Conservation (phyloP, 345 rosid species). For the Eucalyptus lansdowneana region DNA sequence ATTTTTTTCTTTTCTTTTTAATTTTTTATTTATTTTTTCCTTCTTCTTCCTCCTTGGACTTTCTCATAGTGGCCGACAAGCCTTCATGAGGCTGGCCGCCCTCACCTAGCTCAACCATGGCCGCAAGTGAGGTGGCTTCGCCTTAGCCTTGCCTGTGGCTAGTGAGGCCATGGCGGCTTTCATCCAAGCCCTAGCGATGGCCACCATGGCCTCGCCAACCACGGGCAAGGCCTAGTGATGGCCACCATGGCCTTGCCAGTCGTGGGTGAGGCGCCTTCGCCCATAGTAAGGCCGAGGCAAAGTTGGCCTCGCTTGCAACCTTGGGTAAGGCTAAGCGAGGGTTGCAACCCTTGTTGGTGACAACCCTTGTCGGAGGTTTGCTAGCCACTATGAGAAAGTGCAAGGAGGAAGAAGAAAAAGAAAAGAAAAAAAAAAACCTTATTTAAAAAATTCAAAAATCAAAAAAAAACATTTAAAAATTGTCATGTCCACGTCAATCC, state of each 20-base stretch:
- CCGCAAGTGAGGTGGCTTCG: too few species aligned
- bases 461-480: too few species aligned
- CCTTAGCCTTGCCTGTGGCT: accelerated
- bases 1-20: accelerated
- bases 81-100: accelerated
- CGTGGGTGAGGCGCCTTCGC: accelerated
- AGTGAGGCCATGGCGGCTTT: accelerated
- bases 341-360: accelerated
- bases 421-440: accelerated
- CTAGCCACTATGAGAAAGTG: too few species aligned
- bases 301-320: accelerated
- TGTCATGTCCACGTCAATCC: too few species aligned
- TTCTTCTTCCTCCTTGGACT: too few species aligned
- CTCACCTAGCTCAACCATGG: accelerated
- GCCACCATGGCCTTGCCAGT: too few species aligned
- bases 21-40: accelerated
- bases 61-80: accelerated
- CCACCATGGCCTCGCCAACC: too few species aligned
- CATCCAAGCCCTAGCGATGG: accelerated
- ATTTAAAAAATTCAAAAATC: accelerated
- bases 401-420: too few species aligned
- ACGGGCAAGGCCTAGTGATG: accelerated
- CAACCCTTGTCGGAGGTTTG: accelerated
- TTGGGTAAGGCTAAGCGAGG: too few species aligned
- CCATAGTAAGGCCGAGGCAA: too few species aligned